Evolutionary conservation across 2,329 filamentous ascomycete genomes (phyloP).

Genomic region (Neofusicoccum parvum): DNA sequence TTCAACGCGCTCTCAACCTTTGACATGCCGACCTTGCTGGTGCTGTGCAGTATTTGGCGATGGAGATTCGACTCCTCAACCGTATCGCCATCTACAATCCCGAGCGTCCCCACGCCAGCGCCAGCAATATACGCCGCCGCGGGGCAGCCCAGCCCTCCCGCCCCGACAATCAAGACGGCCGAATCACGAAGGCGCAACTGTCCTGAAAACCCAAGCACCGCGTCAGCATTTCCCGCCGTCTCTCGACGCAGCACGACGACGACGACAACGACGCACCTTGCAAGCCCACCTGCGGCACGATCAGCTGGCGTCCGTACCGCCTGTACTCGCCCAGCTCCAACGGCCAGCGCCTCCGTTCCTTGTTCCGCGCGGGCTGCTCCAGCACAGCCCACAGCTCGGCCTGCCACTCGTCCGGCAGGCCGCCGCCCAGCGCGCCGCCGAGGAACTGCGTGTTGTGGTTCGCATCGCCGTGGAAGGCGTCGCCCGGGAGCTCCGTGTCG

Average conservation of each 20-base stretch:
- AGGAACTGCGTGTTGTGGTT: constrained; percentile 29
- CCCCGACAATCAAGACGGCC: constrained; percentile 78
- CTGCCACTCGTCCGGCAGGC: constrained; percentile 46
- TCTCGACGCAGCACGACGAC: no score
- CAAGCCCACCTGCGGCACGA: constrained; percentile 79
- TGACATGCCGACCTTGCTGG: constrained; percentile 67
- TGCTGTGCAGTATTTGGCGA: constrained; percentile 82
- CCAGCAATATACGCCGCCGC: constrained; percentile 91
- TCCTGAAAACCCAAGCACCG: constrained; percentile 50
- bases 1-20: constrained; percentile 75
- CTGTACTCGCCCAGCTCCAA: constrained; percentile 74
- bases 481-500: constrained; percentile 27
- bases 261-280: constrained; percentile 53
- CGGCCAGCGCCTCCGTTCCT: constrained; percentile 58
- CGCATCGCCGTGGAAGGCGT: constrained; percentile 26
- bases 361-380: constrained; percentile 28
- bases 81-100: constrained; percentile 82
- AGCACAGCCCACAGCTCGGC: constrained; percentile 45
- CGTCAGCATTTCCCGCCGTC: background rate
- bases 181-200: constrained; percentile 73
- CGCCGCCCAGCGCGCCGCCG: constrained; percentile 42
- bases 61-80: constrained; percentile 93
- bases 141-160: constrained; percentile 88
- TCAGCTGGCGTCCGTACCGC: constrained; percentile 87
- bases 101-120: constrained; percentile 80